Base-by-base conservation (phyloP, 2,329 filamentous ascomycete genomes). In the Trichophyton mentagrophytes region DNA sequence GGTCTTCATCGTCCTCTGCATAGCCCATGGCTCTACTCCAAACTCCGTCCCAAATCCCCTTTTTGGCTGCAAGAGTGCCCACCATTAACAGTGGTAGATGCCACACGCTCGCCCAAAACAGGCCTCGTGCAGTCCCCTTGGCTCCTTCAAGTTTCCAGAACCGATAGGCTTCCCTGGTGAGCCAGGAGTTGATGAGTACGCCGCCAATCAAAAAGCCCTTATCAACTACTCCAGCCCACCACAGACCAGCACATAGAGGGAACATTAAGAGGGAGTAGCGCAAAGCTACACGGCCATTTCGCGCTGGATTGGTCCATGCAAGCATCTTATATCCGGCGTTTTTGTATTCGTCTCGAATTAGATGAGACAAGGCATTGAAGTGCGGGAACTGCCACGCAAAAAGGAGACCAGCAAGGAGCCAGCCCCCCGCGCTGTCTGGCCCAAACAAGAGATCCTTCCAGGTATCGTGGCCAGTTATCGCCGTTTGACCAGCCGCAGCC, bases 21-120 rank as follows among this genome's bases (percentile, higher is more conserved):
- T 78, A 74, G 0, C 87, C 87, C 60, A 83, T 78, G 0, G 88
- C 75, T 61, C 83, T 82, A 61, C 79, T 82, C 85, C 87, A 92
- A n/a, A 92, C 83, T 15, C 90, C 81, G 65, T 85, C 82, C 90
- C 89, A 93, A 74, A 96, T 81, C 0, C 91, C 92, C 76, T 90
- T 95, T 81, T 99, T 99, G 74, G 95, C 89, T 60, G 88, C 82
- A 73, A 97, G 86, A 2, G 90, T 92, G 63, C 96, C 78, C 55
- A 96, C 90, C 79, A 99, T 84, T 47, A 97, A 81, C 27, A 87
- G 87, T 0, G 93, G 93, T 56, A 99, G 73, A 76, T 96, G 91
- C 93, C 92, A 97, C 8, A 99, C 90, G 72, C 90, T 96, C 1
- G 93, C 91, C 93, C 93, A 99, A 73, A 99, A 99, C 59, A 99